Evolutionary conservation across 345 rosid species (phyloP).

Genomic region (Gossypium sturtianum): DNA sequence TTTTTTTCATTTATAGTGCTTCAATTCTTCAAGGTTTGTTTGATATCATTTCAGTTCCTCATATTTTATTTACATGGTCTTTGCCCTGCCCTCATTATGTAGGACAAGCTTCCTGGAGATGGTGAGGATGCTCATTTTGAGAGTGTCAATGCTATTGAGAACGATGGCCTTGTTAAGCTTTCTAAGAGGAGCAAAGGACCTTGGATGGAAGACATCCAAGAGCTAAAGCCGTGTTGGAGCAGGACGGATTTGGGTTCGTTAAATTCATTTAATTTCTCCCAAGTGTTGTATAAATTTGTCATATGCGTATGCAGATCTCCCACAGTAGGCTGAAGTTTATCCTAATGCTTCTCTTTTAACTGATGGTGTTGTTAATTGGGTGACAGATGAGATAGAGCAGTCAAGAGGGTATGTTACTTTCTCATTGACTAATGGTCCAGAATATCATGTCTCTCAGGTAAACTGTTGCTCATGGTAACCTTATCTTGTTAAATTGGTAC

Average conservation of each 20-base stretch:
- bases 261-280: neutral
- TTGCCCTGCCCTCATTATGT: slow-evolving; percentile 9
- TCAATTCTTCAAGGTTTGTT: neutral
- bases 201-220: slow-evolving; percentile 62
- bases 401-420: slow-evolving; percentile 76
- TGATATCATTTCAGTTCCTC: neutral
- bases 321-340: neutral
- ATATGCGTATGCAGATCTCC: neutral
- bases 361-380: slow-evolving; percentile 4
- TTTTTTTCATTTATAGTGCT: neutral
- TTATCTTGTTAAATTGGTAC: no score
- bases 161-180: slow-evolving; percentile 40
- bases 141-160: slow-evolving; percentile 46
- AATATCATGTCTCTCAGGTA: slow-evolving; percentile 97
- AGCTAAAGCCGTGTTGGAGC: slow-evolving; percentile 74
- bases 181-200: slow-evolving; percentile 56
- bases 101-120: slow-evolving; percentile 73
- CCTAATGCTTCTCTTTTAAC: slow-evolving; percentile 1
- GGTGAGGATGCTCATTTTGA: slow-evolving; percentile 49
- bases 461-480: no score
- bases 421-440: slow-evolving; percentile 93
- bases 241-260: slow-evolving; percentile 48
- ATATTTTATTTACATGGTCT: neutral
- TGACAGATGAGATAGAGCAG: slow-evolving; percentile 50
- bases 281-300: neutral